Conservation (phyloP, 495 filamentous ascomycete genomes). For the Daldinia grandis region DNA sequence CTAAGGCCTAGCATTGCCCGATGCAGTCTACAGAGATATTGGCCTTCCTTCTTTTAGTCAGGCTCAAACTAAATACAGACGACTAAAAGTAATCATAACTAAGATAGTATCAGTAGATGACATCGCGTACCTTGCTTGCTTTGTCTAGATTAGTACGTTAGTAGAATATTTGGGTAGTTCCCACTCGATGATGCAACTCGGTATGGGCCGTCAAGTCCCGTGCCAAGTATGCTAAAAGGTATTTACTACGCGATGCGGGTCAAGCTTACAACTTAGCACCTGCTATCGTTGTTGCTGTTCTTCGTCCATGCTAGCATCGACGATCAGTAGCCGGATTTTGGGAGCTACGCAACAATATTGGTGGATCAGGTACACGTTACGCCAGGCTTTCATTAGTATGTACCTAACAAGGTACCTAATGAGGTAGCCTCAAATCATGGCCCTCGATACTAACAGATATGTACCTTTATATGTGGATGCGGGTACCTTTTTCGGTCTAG, state of each 20-base stretch:
- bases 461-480: not conserved
- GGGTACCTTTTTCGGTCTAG: not conserved
- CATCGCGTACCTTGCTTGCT: conserved; percentile 5
- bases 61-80: not conserved
- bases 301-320: not conserved
- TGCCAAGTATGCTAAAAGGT: conserved; percentile 18
- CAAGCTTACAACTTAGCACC: conserved; percentile 9
- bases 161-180: conserved; percentile 13
- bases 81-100: not conserved
- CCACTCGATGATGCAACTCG: conserved; percentile 36
- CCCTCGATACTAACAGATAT: not conserved
- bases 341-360: not conserved
- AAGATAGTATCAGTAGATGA: conserved; percentile 7
- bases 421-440: not conserved
- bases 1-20: not conserved
- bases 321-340: not conserved
- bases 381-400: not conserved
- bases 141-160: conserved; percentile 18
- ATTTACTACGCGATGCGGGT: conserved; percentile 6
- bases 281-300: conserved; percentile 2
- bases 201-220: conserved; percentile 20
- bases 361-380: not conserved
- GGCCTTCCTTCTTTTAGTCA: conserved; percentile 13
- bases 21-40: not conserved
- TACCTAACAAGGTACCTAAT: not conserved